phyloP scores from a whole-genome alignment of 1,284 basidiomycete genomes.

The Cerioporus squamosus region DNA sequence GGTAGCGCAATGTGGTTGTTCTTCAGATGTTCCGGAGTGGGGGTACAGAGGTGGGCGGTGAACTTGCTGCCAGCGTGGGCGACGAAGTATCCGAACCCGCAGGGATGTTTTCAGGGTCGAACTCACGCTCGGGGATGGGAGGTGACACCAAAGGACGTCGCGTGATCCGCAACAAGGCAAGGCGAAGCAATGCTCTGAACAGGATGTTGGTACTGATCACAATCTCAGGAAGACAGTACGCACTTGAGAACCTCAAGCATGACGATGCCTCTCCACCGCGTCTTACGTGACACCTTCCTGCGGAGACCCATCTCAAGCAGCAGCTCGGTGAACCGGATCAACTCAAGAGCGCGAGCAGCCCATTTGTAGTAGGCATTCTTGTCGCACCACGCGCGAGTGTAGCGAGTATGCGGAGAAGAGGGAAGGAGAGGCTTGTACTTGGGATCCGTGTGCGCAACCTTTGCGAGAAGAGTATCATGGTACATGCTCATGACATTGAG shows the following conservation, averaged over 20 bases:
- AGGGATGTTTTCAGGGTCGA: conserved; percentile 74
- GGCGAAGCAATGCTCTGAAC: conserved; percentile 72
- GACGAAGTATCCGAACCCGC: conserved; percentile 57
- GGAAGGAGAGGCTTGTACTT: conserved; percentile 75
- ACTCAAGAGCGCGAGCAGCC: conserved; percentile 72
- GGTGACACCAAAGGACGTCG: conserved; percentile 74
- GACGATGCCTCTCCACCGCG: conserved; percentile 74
- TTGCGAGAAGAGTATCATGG: conserved; percentile 82
- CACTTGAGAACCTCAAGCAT: conserved; percentile 83
- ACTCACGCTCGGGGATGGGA: conserved; percentile 84
- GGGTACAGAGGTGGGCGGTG: conserved; percentile 50
- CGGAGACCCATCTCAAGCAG: conserved; percentile 87
- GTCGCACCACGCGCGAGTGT: conserved; percentile 83
- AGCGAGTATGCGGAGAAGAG: conserved; percentile 71
- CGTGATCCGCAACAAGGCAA: conserved; percentile 74
- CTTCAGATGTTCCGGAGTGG: conserved; percentile 75
- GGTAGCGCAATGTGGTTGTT: conserved; percentile 76
- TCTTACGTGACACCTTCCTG: conserved; percentile 64
- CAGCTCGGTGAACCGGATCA: conserved; percentile 80
- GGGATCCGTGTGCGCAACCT: conserved; percentile 62
- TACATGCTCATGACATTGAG: conserved; percentile 84
- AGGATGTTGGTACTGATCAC: background rate
- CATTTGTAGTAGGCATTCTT: conserved; percentile 72
- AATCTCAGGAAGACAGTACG: conserved; percentile 30
- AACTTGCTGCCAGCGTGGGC: conserved; percentile 62